Evolutionary conservation across 805 yeast species (phyloP).

Genomic region (Yarrowia divulgata): DNA sequence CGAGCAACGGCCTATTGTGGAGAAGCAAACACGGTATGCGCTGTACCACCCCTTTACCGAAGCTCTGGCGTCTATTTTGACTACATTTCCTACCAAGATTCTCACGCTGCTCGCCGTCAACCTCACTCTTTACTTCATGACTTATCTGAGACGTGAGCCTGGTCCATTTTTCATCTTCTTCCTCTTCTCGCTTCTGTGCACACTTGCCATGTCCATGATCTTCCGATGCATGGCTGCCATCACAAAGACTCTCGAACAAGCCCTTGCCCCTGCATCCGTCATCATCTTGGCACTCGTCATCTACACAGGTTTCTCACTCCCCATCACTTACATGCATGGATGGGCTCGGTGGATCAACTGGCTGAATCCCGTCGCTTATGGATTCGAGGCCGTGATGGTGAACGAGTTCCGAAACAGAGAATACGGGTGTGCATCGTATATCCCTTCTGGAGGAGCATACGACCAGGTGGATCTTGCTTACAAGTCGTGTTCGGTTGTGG

Average conservation of each 20-base stretch:
- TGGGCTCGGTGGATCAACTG: slow-evolving; percentile 62
- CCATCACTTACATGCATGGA: slow-evolving; percentile 55
- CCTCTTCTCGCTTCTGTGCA: slow-evolving; percentile 54
- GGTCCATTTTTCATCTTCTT: slow-evolving; percentile 64
- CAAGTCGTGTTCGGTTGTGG: slow-evolving; percentile 15
- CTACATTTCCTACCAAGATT: slow-evolving; percentile 63
- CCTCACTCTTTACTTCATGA: slow-evolving; percentile 61
- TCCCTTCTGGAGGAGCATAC: slow-evolving; percentile 9
- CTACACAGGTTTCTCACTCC: slow-evolving; percentile 59
- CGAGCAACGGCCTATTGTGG: slow-evolving; percentile 62
- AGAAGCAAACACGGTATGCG: slow-evolving; percentile 65
- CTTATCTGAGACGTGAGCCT: slow-evolving; percentile 59
- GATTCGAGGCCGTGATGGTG: slow-evolving; percentile 56
- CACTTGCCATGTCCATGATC: slow-evolving; percentile 64
- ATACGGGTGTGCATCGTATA: not conserved
- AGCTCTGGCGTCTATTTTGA: slow-evolving; percentile 65
- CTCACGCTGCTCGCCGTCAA: slow-evolving; percentile 57
- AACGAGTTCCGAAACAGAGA: slow-evolving; percentile 55
- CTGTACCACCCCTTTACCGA: slow-evolving; percentile 69
- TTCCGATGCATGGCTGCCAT: slow-evolving; percentile 55
- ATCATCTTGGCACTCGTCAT: slow-evolving; percentile 54
- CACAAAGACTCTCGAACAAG: slow-evolving; percentile 52
- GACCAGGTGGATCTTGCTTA: not conserved
- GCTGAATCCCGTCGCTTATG: slow-evolving; percentile 56
- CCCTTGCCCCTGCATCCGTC: slow-evolving; percentile 57